phyloP scores from a whole-genome alignment of 2,329 filamentous ascomycete species.

The Bipolaris victoriae region DNA sequence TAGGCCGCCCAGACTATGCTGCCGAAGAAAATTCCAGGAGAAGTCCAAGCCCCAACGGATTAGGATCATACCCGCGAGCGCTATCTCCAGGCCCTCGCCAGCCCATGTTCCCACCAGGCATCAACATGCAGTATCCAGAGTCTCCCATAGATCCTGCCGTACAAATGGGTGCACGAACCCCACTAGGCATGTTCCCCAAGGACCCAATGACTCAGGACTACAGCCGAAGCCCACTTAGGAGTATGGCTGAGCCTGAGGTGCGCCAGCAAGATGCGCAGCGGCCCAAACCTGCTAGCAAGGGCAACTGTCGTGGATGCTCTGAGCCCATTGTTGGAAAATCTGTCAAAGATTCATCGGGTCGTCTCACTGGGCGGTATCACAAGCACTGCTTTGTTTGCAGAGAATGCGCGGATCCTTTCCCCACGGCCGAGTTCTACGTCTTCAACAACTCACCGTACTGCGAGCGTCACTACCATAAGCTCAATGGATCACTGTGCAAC shows the following conservation, averaged over 20 bases:
- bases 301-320: conserved; percentile 82
- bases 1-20: conserved; percentile 29
- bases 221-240: conserved; percentile 16
- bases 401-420: conserved; percentile 80
- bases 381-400: conserved; percentile 92
- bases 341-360: conserved; percentile 89
- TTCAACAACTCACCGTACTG: conserved; percentile 87
- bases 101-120: conserved; percentile 10
- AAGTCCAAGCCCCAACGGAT: conserved; percentile 37
- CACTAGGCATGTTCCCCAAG: conserved; percentile 16
- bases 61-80: conserved; percentile 31
- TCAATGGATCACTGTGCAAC: conserved; percentile 85
- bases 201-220: conserved; percentile 23
- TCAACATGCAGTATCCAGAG: conserved; percentile 36
- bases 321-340: conserved; percentile 85
- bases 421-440: conserved; percentile 91
- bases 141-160: conserved; percentile 51
- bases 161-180: conserved; percentile 39
- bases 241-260: conserved; percentile 19
- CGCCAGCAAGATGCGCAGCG: conserved; percentile 31
- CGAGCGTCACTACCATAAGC: conserved; percentile 86
- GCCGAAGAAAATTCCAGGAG: conserved; percentile 35
- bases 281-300: conserved; percentile 61
- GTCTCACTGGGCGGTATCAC: conserved; percentile 91
- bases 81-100: conserved; percentile 26